phyloP scores from a whole-genome alignment of 2,329 filamentous ascomycete genomes.

The Aureobasidium sp. region DNA sequence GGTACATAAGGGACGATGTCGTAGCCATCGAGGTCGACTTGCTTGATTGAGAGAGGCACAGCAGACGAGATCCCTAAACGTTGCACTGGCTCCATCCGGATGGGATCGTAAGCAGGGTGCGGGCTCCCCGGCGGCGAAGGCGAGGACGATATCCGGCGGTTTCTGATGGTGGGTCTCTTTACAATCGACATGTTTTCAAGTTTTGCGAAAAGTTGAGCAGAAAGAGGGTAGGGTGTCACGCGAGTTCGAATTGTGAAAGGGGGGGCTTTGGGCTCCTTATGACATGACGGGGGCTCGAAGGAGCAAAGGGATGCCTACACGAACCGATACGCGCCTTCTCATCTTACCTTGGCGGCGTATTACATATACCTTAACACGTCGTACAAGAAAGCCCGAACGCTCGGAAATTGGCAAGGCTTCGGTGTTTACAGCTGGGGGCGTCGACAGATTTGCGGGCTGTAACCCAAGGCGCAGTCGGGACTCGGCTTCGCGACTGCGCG shows the following conservation, averaged over 20 bases:
- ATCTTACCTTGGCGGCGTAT: constrained; percentile 11
- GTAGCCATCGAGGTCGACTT: constrained; percentile 9
- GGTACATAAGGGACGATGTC: constrained; percentile 1
- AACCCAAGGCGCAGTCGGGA: background rate
- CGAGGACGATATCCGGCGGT: constrained; percentile 2
- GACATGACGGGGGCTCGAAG: background rate
- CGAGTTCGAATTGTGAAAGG: background rate
- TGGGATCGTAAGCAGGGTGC: background rate
- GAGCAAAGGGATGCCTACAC: constrained; percentile 9
- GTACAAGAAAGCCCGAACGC: constrained; percentile 4
- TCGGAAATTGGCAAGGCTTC: constrained; percentile 10
- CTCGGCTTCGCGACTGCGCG: background rate
- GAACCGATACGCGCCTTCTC: background rate
- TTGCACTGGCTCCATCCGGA: background rate
- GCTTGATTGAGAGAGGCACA: constrained; percentile 8
- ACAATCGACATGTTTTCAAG: constrained; percentile 4
- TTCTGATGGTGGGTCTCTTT: background rate
- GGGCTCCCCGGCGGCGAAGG: constrained; percentile 2
- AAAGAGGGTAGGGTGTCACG: background rate
- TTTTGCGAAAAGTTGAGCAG: background rate
- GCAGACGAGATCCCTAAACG: background rate
- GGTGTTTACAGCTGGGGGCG: background rate
- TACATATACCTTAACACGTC: constrained; percentile 5
- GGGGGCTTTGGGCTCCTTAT: background rate
- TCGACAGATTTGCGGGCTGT: background rate